Evolutionary conservation across 108 stramenopile species (phyloP).

Genomic region (Cyclotella atomus): DNA sequence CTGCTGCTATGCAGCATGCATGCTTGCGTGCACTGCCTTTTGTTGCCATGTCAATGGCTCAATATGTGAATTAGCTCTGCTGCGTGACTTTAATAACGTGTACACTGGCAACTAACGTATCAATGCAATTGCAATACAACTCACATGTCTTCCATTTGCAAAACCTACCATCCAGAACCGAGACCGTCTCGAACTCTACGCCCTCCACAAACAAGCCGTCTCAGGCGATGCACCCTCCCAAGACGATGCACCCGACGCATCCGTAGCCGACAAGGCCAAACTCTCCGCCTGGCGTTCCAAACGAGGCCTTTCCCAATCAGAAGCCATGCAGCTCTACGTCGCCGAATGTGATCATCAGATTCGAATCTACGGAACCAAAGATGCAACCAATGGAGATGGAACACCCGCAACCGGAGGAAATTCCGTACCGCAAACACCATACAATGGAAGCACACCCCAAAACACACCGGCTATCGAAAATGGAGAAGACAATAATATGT

Average conservation of each 20-base stretch:
- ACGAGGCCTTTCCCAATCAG: slow-evolving; percentile 57
- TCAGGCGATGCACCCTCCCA: slow-evolving; percentile 72
- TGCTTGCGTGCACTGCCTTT: neutral
- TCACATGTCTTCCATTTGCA: neutral
- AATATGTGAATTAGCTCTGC: neutral
- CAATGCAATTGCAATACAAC: slow-evolving; percentile 1
- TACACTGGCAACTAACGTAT: neutral
- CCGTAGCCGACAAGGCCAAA: slow-evolving; percentile 80
- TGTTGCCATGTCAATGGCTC: neutral
- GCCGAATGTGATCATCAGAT: slow-evolving; percentile 85
- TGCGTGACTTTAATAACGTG: neutral
- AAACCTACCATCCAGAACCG: slow-evolving; percentile 56
- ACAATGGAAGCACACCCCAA: slow-evolving; percentile 23
- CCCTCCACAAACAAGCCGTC: slow-evolving; percentile 89
- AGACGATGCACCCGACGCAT: slow-evolving; percentile 36
- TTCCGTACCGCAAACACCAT: slow-evolving; percentile 23
- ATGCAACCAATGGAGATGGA: neutral
- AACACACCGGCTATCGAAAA: slow-evolving; percentile 30
- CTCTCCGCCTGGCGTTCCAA: slow-evolving; percentile 78
- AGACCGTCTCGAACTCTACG: slow-evolving; percentile 87
- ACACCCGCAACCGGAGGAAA: neutral
- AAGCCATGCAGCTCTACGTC: slow-evolving; percentile 80
- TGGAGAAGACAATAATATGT: slow-evolving; percentile 14
- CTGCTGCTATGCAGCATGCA: neutral
- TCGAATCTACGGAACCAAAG: slow-evolving; percentile 68